Evolutionary conservation across 352 stramenopile genomes (phyloP).

Genomic region (Phytophthora tubulina): DNA sequence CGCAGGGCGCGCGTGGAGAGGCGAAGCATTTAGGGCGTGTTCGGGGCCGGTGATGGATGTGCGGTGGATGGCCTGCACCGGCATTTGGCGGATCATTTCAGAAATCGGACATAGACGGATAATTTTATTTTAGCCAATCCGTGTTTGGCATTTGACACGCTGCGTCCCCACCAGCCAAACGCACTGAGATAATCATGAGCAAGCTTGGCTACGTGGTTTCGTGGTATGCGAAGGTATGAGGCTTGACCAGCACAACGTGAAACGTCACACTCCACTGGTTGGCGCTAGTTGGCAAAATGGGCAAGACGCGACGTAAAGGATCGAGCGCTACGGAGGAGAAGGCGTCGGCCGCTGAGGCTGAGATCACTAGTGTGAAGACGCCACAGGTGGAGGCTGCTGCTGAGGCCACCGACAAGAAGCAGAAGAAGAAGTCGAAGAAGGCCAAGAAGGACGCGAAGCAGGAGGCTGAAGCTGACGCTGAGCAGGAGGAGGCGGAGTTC

Average conservation of each 20-base stretch:
- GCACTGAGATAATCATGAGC: conserved; percentile 2
- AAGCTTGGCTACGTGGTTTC: conserved; percentile 26
- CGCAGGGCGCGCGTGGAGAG: conserved; percentile 39
- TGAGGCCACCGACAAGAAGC: conserved; percentile 25
- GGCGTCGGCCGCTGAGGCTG: conserved; percentile 17
- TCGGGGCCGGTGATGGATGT: conserved; percentile 28
- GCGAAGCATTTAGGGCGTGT: conserved; percentile 41
- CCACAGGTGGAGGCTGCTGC: conserved; percentile 7
- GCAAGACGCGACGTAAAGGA: conserved; percentile 43
- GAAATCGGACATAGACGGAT: conserved; percentile 33
- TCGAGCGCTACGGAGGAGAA: conserved; percentile 32
- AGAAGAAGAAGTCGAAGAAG: conserved; percentile 55
- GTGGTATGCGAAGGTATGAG: conserved; percentile 21
- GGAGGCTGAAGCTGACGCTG: conserved; percentile 27
- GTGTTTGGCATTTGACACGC: conserved; percentile 22
- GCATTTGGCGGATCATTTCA: conserved; percentile 26
- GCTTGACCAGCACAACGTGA: conserved; percentile 24
- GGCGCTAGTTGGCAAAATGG: conserved; percentile 45
- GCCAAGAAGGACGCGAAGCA: conserved; percentile 39
- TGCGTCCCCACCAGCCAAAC: conserved; percentile 57
- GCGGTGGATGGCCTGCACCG: conserved; percentile 7
- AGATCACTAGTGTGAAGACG: conserved; percentile 22
- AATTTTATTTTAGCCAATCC: conserved; percentile 39
- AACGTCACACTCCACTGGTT: conserved; percentile 52
- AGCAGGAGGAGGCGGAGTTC: conserved; percentile 38